phyloP scores from a whole-genome alignment of 495 filamentous ascomycete species.

The Trichoderma orchidacearum region DNA sequence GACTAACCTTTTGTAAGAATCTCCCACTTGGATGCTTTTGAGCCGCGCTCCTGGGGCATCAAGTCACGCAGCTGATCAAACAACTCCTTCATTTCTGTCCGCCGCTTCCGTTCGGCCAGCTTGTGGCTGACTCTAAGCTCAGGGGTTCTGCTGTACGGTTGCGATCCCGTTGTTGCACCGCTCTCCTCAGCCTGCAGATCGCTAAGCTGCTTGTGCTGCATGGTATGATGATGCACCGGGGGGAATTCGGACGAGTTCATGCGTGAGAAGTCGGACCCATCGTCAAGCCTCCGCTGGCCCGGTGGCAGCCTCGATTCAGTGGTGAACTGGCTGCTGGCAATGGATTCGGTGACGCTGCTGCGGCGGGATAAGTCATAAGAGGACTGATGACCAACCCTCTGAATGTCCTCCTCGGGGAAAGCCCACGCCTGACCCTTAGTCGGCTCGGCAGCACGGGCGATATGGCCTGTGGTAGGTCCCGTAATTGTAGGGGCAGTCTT shows the following conservation, averaged over 20 bases:
- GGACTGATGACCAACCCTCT: slow-evolving; percentile 28
- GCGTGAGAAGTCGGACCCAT: slow-evolving; percentile 27
- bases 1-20: slow-evolving; percentile 80
- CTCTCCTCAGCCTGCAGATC: slow-evolving; percentile 48
- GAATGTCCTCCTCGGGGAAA: slow-evolving; percentile 63
- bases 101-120: slow-evolving; percentile 84
- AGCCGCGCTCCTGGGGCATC: slow-evolving; percentile 74
- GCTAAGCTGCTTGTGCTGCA: slow-evolving; percentile 61
- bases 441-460: slow-evolving; percentile 67
- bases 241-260: slow-evolving; percentile 18
- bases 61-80: slow-evolving; percentile 77
- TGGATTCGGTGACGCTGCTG: slow-evolving; percentile 58
- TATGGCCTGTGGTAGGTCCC: slow-evolving; percentile 60
- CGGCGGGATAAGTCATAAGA: slow-evolving; percentile 53
- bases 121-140: slow-evolving; percentile 95
- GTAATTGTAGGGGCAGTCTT: slow-evolving; percentile 63
- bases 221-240: slow-evolving; percentile 54
- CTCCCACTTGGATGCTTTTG: slow-evolving; percentile 98
- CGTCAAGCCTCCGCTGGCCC: slow-evolving; percentile 53
- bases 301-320: slow-evolving; percentile 53
- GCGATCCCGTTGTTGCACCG: slow-evolving; percentile 39
- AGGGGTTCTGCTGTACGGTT: slow-evolving; percentile 86
- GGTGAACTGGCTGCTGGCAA: slow-evolving; percentile 61
- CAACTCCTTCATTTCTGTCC: slow-evolving; percentile 96
- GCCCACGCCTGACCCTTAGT: slow-evolving; percentile 74